Evolutionary conservation across 2,329 filamentous ascomycete genomes (phyloP), one percentile per base, ranked within the genome.

Genomic region (Emmonsiellopsis sp.): DNA sequence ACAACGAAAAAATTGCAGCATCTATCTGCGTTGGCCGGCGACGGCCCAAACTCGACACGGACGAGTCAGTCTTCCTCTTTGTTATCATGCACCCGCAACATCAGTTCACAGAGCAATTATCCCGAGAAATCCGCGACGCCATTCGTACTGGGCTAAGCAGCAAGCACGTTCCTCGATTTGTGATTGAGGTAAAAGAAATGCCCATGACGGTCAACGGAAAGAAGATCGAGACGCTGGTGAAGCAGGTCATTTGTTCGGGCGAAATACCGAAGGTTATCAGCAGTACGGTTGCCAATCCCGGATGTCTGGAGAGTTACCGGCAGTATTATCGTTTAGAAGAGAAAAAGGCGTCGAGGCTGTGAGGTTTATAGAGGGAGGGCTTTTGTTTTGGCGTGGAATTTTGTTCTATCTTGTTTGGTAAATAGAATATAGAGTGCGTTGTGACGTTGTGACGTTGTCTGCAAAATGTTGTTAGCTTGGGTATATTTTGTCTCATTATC

Each of bases 161-260:
- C 2, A 60, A 72, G 7, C 72, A 75, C 58, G 72, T 75, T 32
- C 73, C 72, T 1, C 63, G 60, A 52, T 73, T 70, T 53, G 61
- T 75, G 8, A 56, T 73, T 10, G 58, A 66, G 14, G 66, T 72
- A 1, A 60, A 59, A 1, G 71, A 71, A 21, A 69, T 75, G 14
- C 72, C 72, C 0, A 66, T 70, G 17, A 75, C 73, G 8, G 70
- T 77, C 42, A 75, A 76, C 53, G 73, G 74, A 6, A 76, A 76
- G 61, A 76, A 75, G 55, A 70, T 75, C 32, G 69, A 72, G 65
- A 70, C 66, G 48, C 68, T 65, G 34, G 70, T 77, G 42, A 77
- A 71, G 65, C 63, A 69, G 56, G 67, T 68, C 17, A 66, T 70
- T 14, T 65, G 58, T 55, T 40, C 14, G 1, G 37, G 37, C 37